phyloP scores from a whole-genome alignment of 75 land plant species.

The Cunninghamia lanceolata region DNA sequence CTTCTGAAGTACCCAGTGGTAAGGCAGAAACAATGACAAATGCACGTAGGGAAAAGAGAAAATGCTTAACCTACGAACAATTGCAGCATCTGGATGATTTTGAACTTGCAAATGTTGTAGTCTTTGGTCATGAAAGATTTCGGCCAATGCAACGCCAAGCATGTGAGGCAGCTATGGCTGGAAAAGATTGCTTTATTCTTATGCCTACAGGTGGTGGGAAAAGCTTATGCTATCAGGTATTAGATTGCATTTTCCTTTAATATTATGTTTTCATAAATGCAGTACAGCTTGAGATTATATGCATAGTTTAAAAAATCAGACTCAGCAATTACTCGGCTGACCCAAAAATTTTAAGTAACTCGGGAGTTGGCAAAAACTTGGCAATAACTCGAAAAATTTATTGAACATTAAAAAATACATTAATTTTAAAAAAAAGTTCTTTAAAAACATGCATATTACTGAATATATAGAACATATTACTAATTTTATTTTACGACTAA shows the following conservation, averaged over 20 bases:
- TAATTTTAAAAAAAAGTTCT: too few relatives aligned
- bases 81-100: slow-evolving; percentile 60
- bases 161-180: slow-evolving; percentile 60
- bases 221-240: slow-evolving; percentile 89
- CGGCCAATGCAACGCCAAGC: slow-evolving; percentile 71
- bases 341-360: too few relatives aligned
- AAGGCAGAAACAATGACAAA: slow-evolving; percentile 2
- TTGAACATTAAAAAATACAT: too few relatives aligned
- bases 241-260: neutral
- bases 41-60: neutral
- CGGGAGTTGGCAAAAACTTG: too few relatives aligned
- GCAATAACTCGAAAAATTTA: too few relatives aligned
- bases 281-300: neutral
- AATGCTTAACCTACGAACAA: slow-evolving; percentile 50
- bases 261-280: neutral
- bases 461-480: too few relatives aligned
- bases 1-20: neutral
- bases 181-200: slow-evolving; percentile 75
- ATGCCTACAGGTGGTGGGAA: slow-evolving; percentile 96
- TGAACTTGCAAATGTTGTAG: slow-evolving; percentile 72
- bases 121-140: slow-evolving; percentile 67
- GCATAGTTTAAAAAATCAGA: too few relatives aligned
- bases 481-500: too few relatives aligned
- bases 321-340: too few relatives aligned
- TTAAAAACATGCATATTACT: too few relatives aligned